A percentile compares a stretch with the other conserved stretches of the same genome.
Evolutionary conservation across 2,329 filamentous ascomycete species (phyloP).

Genomic region (Microthyrium microscopicum): DNA sequence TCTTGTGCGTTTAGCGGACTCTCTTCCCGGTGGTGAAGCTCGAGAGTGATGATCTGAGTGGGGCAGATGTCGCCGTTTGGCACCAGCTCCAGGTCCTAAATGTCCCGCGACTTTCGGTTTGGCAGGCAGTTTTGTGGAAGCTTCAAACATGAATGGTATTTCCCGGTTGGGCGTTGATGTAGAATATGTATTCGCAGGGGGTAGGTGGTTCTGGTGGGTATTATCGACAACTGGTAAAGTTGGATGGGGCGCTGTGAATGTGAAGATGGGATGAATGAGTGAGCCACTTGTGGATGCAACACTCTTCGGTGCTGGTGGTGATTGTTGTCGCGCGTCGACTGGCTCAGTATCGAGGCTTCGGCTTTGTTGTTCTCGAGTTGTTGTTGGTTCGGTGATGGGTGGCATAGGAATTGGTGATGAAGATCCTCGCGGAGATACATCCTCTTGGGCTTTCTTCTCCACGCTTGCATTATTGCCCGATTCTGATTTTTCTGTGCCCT

Average conservation of each 20-base stretch:
- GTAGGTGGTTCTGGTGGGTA: conserved; percentile 41
- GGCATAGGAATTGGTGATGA: conserved; percentile 11
- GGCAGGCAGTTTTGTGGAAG: neutral
- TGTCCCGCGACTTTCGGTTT: conserved; percentile 22
- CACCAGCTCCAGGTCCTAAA: conserved; percentile 47
- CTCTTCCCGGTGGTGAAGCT: too few relatives aligned
- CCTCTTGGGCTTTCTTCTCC: conserved; percentile 41
- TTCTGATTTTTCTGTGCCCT: conserved; percentile 28
- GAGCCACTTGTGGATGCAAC: conserved; percentile 17
- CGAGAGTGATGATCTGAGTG: too few relatives aligned
- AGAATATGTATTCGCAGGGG: conserved; percentile 5
- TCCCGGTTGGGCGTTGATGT: conserved; percentile 8
- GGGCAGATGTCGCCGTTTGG: conserved; percentile 57
- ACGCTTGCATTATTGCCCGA: conserved; percentile 56
- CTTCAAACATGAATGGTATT: conserved; percentile 1
- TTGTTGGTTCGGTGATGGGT: conserved; percentile 9
- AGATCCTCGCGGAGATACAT: conserved; percentile 32
- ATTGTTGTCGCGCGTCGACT: too few relatives aligned
- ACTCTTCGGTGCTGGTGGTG: conserved; percentile 23
- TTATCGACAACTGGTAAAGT: conserved; percentile 35
- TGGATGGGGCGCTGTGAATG: conserved; percentile 48
- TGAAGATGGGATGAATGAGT: too few relatives aligned
- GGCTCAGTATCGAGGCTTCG: neutral
- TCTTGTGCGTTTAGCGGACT: too few relatives aligned
- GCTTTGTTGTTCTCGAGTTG: conserved; percentile 8